Evolutionary conservation across 2,329 filamentous ascomycete species (phyloP), one percentile per base, ranked within the genome.

Genomic region (Venturiaceae sp.): DNA sequence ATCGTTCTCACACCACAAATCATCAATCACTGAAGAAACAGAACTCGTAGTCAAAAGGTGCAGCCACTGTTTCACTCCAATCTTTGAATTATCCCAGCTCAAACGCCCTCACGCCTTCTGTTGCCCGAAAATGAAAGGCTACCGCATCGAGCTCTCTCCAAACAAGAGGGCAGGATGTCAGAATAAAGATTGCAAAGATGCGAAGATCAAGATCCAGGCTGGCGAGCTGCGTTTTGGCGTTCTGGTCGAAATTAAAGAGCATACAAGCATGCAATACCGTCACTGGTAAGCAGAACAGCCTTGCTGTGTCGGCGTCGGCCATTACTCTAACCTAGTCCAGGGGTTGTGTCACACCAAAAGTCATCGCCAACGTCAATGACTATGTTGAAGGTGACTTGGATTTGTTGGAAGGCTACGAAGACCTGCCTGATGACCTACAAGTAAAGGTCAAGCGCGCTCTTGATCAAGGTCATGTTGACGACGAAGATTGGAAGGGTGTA

Each of bases 401-500:
- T 47, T 73, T 81, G 60, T 77, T 96, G 58, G 90, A 96, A 68
- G 90, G 90, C 60, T 95, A 82, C 63, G 90, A 95, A 23, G 90
- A 94, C 62, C 73, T 95, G 3, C 74, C 84, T 37, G 74, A 78
- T 0, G 86, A 90, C 1, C 66, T 83, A 1, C 83, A 92, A 71
- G 82, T 82, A 47, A 96, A 94, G 77, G 77, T 96, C 63, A 78
- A 81, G 55, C 81, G 80, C 50, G 89, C 87, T 55, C 71, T 96
- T 26, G 78, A 81, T 60, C 81, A 92, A 68, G 90, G 90, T 26
- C 88, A 94, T 66, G 86, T 97, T 65, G 86, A 88, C 64, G 80
- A 90, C 44, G 86, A 89, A 55, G 92, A 96, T 65, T 96, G 90
- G 84, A 92, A 87, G 34, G 90, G 90, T 13, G 91, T 95, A 80